phyloP scores from a whole-genome alignment of 768 basidiomycete species.

The Naganishia kalamii region DNA sequence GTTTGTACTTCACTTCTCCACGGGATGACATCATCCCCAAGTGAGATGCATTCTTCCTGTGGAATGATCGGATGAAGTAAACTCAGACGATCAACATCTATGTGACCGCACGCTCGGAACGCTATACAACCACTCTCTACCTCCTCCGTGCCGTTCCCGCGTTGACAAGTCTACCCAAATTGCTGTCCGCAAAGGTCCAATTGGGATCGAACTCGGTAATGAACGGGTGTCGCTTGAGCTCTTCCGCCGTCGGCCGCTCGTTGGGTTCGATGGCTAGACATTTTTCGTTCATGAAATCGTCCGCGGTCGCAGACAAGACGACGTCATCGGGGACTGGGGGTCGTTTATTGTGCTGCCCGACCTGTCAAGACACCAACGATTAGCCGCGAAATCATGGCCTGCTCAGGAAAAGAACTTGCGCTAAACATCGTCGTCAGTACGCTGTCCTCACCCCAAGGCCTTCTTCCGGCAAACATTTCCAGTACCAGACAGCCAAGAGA shows the following conservation, averaged over 20 bases:
- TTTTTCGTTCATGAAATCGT: conserved; percentile 70
- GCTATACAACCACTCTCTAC: neutral
- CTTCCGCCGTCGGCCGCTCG: conserved; percentile 70
- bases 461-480: conserved; percentile 97
- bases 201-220: conserved; percentile 36
- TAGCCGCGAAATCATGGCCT: neutral
- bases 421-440: conserved; percentile 89
- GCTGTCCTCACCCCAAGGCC: conserved; percentile 81
- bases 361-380: neutral
- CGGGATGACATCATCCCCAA: too few relatives aligned
- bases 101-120: too few relatives aligned
- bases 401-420: conserved; percentile 50
- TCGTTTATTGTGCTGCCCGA: conserved; percentile 72
- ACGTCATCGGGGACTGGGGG: conserved; percentile 87
- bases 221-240: conserved; percentile 69
- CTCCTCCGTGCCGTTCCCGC: conserved; percentile 16
- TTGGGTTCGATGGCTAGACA: conserved; percentile 89
- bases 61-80: too few relatives aligned
- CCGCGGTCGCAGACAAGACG: conserved; percentile 63
- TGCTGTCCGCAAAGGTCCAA: conserved; percentile 42
- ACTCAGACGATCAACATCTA: too few relatives aligned
- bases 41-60: too few relatives aligned
- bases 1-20: too few relatives aligned
- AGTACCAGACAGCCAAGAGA: conserved; percentile 88
- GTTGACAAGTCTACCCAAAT: conserved; percentile 40